A percentile compares a stretch with the other conserved stretches of the same genome.
Evolutionary conservation across 2,329 filamentous ascomycete species (phyloP).

Genomic region (Ascochyta pisi): DNA sequence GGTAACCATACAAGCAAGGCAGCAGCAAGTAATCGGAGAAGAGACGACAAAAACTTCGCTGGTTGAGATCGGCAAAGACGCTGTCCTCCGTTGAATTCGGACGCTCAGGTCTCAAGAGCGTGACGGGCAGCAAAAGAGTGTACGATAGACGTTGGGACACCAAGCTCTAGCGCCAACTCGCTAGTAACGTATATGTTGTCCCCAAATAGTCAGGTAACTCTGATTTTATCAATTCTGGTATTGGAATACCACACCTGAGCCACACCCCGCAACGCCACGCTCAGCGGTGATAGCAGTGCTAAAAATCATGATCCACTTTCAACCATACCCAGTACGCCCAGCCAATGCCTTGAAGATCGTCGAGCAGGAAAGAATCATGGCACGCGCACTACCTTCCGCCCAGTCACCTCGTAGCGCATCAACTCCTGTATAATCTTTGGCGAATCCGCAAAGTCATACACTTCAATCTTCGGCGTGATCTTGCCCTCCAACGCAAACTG

Average conservation of each 20-base stretch:
- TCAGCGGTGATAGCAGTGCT: not conserved
- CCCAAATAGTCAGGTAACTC: too few relatives aligned
- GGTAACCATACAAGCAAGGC: not conserved
- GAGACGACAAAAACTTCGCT: too few relatives aligned
- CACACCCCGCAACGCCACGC: too few relatives aligned
- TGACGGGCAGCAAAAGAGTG: too few relatives aligned
- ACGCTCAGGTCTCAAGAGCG: too few relatives aligned
- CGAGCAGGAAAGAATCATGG: slow-evolving; percentile 17
- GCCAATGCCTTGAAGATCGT: not conserved
- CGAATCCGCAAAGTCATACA: slow-evolving; percentile 46
- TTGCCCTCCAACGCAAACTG: slow-evolving; percentile 53
- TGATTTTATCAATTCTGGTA: too few relatives aligned
- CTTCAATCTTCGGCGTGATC: slow-evolving; percentile 48
- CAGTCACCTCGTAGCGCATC: slow-evolving; percentile 44
- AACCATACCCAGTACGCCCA: not conserved
- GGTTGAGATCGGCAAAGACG: too few relatives aligned
- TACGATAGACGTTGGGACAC: too few relatives aligned
- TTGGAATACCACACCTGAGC: not conserved
- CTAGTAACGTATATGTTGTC: too few relatives aligned
- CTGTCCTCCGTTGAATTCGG: too few relatives aligned
- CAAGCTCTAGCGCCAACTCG: too few relatives aligned
- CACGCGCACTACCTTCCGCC: slow-evolving; percentile 45
- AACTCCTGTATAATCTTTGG: slow-evolving; percentile 46
- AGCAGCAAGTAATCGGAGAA: too few relatives aligned
- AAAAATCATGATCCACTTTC: not conserved